Conservation (phyloP, 139 green algal genomes). For the Micractinium conductrix region DNA sequence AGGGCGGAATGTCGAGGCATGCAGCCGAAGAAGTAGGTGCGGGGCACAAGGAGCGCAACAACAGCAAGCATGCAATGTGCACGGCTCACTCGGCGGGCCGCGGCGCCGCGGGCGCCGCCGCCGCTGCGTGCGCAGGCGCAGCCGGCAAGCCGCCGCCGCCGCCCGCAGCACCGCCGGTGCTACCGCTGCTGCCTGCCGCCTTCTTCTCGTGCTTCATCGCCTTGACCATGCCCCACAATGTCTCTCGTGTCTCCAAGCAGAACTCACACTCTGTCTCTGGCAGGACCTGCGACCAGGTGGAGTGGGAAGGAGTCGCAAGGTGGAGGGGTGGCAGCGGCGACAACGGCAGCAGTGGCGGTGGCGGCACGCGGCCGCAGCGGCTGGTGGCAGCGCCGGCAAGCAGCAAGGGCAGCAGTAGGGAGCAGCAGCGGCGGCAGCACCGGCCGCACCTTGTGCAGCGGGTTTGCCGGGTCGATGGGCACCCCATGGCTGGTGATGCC, state of each 20-base stretch:
- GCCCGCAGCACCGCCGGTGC: neutral
- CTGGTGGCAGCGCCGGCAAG: too few species aligned
- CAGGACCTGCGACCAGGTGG: too few species aligned
- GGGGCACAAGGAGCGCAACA: too few species aligned
- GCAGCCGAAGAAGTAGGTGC: too few species aligned
- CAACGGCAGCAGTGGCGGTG: too few species aligned
- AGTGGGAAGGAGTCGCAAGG: too few species aligned
- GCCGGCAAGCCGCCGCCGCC: too few species aligned
- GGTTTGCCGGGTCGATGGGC: slow-evolving; percentile 14
- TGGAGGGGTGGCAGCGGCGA: too few species aligned
- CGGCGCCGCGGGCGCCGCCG: neutral
- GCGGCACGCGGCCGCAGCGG: too few species aligned
- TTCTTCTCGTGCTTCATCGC: slow-evolving; percentile 6
- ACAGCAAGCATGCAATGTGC: neutral
- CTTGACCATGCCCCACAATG: slow-evolving; percentile 19
- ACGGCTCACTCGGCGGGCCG: neutral
- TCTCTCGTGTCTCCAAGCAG: slow-evolving; percentile 25
- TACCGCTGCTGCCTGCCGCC: neutral
- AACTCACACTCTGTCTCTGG: slow-evolving; percentile 29
- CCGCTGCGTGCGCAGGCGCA: neutral
- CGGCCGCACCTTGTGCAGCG: slow-evolving; percentile 27
- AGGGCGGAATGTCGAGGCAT: too few species aligned
- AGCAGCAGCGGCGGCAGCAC: too few species aligned
- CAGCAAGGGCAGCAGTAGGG: too few species aligned
- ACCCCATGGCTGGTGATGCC: slow-evolving; percentile 10